phyloP scores from a whole-genome alignment of 495 filamentous ascomycete genomes.

The Penicillium daleae region DNA sequence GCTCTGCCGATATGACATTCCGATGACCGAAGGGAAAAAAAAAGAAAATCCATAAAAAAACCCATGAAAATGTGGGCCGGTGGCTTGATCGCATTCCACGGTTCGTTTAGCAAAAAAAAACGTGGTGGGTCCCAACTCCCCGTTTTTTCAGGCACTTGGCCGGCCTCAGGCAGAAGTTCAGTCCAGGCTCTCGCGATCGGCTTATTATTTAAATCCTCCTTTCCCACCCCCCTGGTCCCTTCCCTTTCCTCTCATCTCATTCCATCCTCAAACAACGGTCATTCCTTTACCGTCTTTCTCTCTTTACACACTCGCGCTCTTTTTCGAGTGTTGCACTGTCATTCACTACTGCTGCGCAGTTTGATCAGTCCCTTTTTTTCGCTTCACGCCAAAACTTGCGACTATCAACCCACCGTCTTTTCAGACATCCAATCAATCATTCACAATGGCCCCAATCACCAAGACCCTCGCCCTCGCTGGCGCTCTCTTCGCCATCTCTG shows the following conservation, averaged over 20 bases:
- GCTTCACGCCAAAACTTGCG: conserved; percentile 6
- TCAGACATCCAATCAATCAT: conserved; percentile 21
- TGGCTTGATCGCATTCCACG: neutral
- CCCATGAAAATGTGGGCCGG: neutral
- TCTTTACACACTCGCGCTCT: conserved; percentile 25
- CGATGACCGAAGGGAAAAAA: neutral
- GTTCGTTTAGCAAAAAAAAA: conserved; percentile 1
- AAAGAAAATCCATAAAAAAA: neutral
- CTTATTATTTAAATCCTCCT: neutral
- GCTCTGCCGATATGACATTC: neutral
- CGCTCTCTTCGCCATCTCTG: conserved; percentile 43
- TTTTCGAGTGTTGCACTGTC: conserved; percentile 32
- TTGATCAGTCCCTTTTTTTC: conserved; percentile 24
- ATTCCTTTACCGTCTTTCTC: conserved; percentile 21
- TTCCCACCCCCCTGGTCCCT: neutral
- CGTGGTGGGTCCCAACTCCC: neutral
- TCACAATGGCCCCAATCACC: conserved; percentile 46
- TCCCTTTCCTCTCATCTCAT: conserved; percentile 11
- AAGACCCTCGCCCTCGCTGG: conserved; percentile 49
- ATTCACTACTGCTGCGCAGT: conserved; percentile 45
- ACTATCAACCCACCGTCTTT: conserved; percentile 22
- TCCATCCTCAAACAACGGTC: conserved; percentile 21
- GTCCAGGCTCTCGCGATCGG: neutral
- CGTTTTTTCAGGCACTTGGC: neutral
- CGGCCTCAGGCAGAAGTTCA: neutral